Evolutionary conservation across 768 basidiomycete genomes (phyloP), one percentile per base, ranked within the genome.

Genomic region (Macrocybe gigantea): DNA sequence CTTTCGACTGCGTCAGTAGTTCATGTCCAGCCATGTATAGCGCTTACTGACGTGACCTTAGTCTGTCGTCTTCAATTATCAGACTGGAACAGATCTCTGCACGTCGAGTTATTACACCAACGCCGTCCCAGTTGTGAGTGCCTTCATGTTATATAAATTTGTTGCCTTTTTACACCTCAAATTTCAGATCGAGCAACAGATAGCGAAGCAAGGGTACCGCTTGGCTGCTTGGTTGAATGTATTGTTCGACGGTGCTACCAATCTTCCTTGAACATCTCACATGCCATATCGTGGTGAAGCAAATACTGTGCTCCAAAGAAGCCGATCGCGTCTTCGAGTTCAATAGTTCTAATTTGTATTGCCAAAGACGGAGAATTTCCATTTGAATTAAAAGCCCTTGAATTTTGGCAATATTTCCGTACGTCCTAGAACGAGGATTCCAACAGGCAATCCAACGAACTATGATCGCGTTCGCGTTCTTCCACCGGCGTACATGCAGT

Each of bases 191-290:
- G 71, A 76, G 53, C 49, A 60, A 2, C 74, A 76, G 49, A 65
- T 76, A 13, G 74, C 73, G 6, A 73, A 73, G 52, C 67, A 69
- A 53, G 74, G 74, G 5, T 73, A 68, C 53, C 73, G 73, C 22
- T 61, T 77, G 33, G 75, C 75, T 7, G 74, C 74, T 1, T 75
- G 74, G 75, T 58, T 76, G 47, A 75, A 75, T 53, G 71, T 74
- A 5, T 55, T 77, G 12, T 75, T 79, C 43, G 70, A 72, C 44
- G 70, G 68, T 9, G 59, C 61, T 22, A 65, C 67, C 0, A 59
- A 60, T 46, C 56, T 71, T 33, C 67, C 69, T 46, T 70, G 59
- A 72, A 41, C 7, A 15, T 37, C 43, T 39, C 22, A 14, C 29
- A 35, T 36, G 36, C 33, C 35, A 45, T 33, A 13, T 15, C 11